Evolutionary conservation across 2,329 filamentous ascomycete genomes (phyloP).

Genomic region (Cladosporium sp.): DNA sequence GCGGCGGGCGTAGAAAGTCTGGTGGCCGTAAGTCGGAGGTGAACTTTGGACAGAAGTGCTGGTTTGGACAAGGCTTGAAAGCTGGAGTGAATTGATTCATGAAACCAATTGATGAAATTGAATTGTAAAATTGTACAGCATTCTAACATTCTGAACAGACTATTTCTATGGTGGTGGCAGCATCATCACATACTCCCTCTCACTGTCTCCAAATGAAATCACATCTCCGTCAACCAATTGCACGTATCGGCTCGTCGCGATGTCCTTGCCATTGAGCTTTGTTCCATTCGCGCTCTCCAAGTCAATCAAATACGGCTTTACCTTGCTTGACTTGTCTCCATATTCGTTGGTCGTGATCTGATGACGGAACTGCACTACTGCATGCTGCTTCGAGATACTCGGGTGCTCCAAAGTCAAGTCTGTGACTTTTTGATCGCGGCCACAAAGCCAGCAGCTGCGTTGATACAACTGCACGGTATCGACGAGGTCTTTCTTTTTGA

Average conservation of each 20-base stretch:
- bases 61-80: no score
- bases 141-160: neutral
- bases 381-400: slow-evolving; percentile 92
- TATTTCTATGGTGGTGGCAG: slow-evolving; percentile 45
- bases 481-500: slow-evolving; percentile 73
- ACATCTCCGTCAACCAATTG: slow-evolving; percentile 88
- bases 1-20: no score
- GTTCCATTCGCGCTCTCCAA: slow-evolving; percentile 93
- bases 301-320: slow-evolving; percentile 82
- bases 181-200: slow-evolving; percentile 95
- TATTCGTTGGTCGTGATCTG: slow-evolving; percentile 80
- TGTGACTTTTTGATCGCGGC: slow-evolving; percentile 73
- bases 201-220: slow-evolving; percentile 80
- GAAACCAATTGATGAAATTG: no score
- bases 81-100: no score
- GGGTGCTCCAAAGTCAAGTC: slow-evolving; percentile 85
- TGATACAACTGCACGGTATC: slow-evolving; percentile 74
- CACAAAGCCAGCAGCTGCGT: slow-evolving; percentile 87
- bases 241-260: slow-evolving; percentile 74
- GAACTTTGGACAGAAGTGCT: no score
- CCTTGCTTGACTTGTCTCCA: slow-evolving; percentile 71
- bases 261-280: slow-evolving; percentile 67
- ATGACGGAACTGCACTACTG: slow-evolving; percentile 88
- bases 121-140: no score
- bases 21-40: no score